Evolutionary conservation across 495 filamentous ascomycete genomes (phyloP).

Genomic region (Xylaria intraflava): DNA sequence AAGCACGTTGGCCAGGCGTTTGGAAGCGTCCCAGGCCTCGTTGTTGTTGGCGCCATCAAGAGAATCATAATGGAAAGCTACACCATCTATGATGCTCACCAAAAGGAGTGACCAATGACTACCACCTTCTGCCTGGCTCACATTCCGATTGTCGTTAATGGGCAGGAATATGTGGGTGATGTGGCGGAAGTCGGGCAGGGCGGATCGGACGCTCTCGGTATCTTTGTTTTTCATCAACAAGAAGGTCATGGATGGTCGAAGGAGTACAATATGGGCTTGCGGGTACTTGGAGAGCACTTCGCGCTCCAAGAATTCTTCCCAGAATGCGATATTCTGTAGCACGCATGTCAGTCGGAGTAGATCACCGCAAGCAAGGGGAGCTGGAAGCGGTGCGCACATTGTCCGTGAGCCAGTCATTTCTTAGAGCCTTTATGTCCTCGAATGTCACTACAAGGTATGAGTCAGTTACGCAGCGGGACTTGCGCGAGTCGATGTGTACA

Average conservation of each 20-base stretch:
- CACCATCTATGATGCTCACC: constrained; percentile 78
- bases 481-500: constrained; percentile 1
- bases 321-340: constrained; percentile 78
- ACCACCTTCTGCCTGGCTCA: constrained; percentile 74
- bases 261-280: constrained; percentile 78
- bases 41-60: constrained; percentile 67
- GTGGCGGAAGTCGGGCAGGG: constrained; percentile 69
- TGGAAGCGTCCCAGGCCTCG: constrained; percentile 60
- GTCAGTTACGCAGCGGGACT: constrained; percentile 9
- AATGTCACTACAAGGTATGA: constrained; percentile 30
- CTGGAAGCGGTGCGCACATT: constrained; percentile 55
- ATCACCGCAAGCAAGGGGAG: constrained; percentile 3
- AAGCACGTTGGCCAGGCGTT: constrained; percentile 59
- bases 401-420: constrained; percentile 96
- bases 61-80: constrained; percentile 96
- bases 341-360: constrained; percentile 12
- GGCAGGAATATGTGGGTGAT: constrained; percentile 96
- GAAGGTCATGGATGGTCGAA: constrained; percentile 90
- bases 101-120: constrained; percentile 93
- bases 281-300: constrained; percentile 72
- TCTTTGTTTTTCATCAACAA: constrained; percentile 81
- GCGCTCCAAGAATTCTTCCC: constrained; percentile 95
- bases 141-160: constrained; percentile 80
- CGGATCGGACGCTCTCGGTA: constrained; percentile 61
- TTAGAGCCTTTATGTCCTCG: constrained; percentile 81